These are phyloP conservation scores for Arthroderma uncinatum DNA, from an alignment of 2,329 filamentous ascomycete species.

Conservation along the genomic window DNA sequence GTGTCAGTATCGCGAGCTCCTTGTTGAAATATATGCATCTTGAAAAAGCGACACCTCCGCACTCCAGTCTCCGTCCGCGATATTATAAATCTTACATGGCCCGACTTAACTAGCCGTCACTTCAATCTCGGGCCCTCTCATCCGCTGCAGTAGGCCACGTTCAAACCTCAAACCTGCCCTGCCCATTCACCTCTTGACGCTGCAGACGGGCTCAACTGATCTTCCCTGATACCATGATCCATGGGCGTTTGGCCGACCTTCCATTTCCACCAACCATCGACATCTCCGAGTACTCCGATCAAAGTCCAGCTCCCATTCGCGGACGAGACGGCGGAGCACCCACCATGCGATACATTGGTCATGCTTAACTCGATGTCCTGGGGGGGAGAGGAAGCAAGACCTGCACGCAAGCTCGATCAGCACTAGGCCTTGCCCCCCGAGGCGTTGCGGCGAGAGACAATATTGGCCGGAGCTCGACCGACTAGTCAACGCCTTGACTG, in stretches of 20 bases:
- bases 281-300: slow-evolving; percentile 1
- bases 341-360: neutral
- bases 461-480: too few relatives aligned
- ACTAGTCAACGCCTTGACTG: too few relatives aligned
- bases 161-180: neutral
- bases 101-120: neutral
- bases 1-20: too few relatives aligned
- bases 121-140: too few relatives aligned
- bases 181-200: neutral
- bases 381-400: neutral
- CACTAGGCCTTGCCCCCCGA: neutral
- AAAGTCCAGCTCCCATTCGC: neutral
- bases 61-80: neutral
- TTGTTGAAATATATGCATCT: too few relatives aligned
- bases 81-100: neutral
- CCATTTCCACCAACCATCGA: slow-evolving; percentile 2
- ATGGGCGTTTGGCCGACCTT: neutral
- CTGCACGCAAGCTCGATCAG: neutral
- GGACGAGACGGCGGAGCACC: neutral
- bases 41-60: too few relatives aligned
- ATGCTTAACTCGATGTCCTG: neutral
- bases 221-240: neutral
- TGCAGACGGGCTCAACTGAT: neutral
- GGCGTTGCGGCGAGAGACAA: too few relatives aligned
- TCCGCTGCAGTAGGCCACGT: neutral